These are phyloP conservation scores for Trametes maxima DNA, from an alignment of 768 basidiomycete genomes.

Conservation along the genomic window DNA sequence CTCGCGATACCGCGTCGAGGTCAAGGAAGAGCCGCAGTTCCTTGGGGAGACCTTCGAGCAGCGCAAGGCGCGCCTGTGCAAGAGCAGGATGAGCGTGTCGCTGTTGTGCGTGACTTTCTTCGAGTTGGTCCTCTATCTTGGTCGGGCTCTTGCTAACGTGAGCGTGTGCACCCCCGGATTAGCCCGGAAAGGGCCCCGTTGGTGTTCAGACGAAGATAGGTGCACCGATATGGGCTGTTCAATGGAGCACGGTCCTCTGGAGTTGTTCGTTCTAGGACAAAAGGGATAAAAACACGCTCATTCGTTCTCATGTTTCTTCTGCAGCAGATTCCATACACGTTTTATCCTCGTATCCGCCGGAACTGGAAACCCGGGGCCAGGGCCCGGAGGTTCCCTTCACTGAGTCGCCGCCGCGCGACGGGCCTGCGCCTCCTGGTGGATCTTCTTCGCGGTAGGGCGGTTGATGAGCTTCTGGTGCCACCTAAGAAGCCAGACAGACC, in stretches of 20 bases:
- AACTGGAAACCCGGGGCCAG: too few relatives aligned
- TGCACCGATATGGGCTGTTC: too few relatives aligned
- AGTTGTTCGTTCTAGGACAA: too few relatives aligned
- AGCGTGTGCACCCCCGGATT: background rate
- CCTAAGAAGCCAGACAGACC: background rate
- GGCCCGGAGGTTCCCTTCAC: too few relatives aligned
- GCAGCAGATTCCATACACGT: too few relatives aligned
- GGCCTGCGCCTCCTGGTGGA: background rate
- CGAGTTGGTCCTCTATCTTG: background rate
- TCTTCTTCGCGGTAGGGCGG: background rate
- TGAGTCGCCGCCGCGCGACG: too few relatives aligned
- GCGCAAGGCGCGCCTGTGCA: slow-evolving; percentile 45
- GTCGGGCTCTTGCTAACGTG: background rate
- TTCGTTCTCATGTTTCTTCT: too few relatives aligned
- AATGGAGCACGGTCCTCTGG: too few relatives aligned
- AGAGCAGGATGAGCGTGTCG: slow-evolving; percentile 41
- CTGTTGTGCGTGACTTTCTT: slow-evolving; percentile 42
- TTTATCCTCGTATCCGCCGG: too few relatives aligned
- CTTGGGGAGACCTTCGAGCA: slow-evolving; percentile 49
- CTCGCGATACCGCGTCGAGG: slow-evolving; percentile 46
- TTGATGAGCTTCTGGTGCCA: background rate
- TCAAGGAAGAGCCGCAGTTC: slow-evolving; percentile 55
- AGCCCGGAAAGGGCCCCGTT: slow-evolving; percentile 39
- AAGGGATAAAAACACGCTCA: too few relatives aligned
- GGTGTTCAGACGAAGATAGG: slow-evolving; percentile 36